phyloP scores from a whole-genome alignment of 2,329 filamentous ascomycete species.

The Fusarium liriodendri region DNA sequence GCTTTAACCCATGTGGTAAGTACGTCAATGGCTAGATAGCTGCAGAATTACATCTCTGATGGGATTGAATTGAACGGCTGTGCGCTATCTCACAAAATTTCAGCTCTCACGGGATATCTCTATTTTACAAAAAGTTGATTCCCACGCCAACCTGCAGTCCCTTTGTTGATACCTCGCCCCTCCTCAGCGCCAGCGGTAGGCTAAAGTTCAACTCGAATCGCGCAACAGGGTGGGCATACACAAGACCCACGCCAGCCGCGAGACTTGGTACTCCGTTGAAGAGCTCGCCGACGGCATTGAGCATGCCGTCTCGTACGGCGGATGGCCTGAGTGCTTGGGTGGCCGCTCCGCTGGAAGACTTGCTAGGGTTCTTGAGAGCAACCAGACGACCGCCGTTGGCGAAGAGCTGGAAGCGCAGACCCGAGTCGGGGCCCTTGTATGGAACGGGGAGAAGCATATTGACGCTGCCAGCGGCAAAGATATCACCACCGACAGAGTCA shows the following conservation, averaged over 20 bases:
- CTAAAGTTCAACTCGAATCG: slow-evolving; percentile 97
- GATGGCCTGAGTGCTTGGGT: slow-evolving; percentile 50
- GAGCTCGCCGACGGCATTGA: slow-evolving; percentile 75
- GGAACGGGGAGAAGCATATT: slow-evolving; percentile 89
- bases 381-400: slow-evolving; percentile 90
- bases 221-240: slow-evolving; percentile 94
- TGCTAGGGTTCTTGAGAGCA: slow-evolving; percentile 72
- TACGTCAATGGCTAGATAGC: neutral
- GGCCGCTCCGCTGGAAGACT: slow-evolving; percentile 54
- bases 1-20: neutral
- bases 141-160: slow-evolving; percentile 96
- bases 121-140: slow-evolving; percentile 85
- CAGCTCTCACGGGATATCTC: slow-evolving; percentile 28
- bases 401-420: slow-evolving; percentile 89
- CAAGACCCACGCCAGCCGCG: slow-evolving; percentile 87
- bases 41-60: neutral
- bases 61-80: slow-evolving; percentile 11
- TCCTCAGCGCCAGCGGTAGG: slow-evolving; percentile 82
- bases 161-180: slow-evolving; percentile 89
- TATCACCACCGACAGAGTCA: slow-evolving; percentile 90
- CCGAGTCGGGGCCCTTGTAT: slow-evolving; percentile 82
- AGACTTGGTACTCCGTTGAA: slow-evolving; percentile 82
- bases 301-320: slow-evolving; percentile 65
- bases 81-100: slow-evolving; percentile 24
- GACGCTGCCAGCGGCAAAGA: slow-evolving; percentile 89